Evolutionary conservation across 108 stramenopile genomes (phyloP).

Genomic region (Pseudonitzschia delicatissima): DNA sequence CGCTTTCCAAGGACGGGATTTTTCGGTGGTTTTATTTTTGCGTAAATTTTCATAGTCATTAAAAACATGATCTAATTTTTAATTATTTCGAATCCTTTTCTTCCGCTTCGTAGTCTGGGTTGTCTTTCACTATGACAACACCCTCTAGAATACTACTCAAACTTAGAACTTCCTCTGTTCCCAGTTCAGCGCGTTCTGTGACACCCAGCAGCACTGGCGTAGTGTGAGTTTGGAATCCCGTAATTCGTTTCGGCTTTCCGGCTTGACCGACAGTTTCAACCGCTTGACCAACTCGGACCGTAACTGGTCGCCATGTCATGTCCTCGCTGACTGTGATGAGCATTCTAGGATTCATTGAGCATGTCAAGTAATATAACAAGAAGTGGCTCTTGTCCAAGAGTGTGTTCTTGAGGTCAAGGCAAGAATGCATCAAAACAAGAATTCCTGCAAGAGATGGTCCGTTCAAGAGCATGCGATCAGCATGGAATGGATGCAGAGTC

Average conservation of each 20-base stretch:
- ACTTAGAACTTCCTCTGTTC: constrained; percentile 90
- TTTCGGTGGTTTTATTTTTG: background rate
- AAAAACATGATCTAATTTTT: background rate
- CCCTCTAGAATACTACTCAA: constrained; percentile 91
- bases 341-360: constrained; percentile 98
- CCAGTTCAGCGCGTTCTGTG: constrained; percentile 96
- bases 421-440: constrained; percentile 87
- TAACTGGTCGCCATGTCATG: constrained; percentile 83
- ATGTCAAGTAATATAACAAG: constrained; percentile 92
- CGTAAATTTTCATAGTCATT: background rate
- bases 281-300: constrained; percentile 98
- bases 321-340: constrained; percentile 95
- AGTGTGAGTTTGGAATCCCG: constrained; percentile 99
- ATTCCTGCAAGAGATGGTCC: constrained; percentile 91
- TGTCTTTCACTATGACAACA: constrained; percentile 91
- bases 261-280: constrained; percentile 99
- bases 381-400: constrained; percentile 96
- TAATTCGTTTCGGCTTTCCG: constrained; percentile 99
- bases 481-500: constrained; percentile 93
- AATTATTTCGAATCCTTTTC: constrained; percentile 30
- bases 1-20: background rate
- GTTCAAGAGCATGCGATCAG: constrained; percentile 91
- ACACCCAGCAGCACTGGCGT: constrained; percentile 95
- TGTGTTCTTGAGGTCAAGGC: constrained; percentile 92
- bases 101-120: constrained; percentile 77